Percentiles rank a stretch among this genome's conserved stretches.
Evolutionary conservation across 2,329 filamentous ascomycete species (phyloP).

Genomic region (Venturia asperata): DNA sequence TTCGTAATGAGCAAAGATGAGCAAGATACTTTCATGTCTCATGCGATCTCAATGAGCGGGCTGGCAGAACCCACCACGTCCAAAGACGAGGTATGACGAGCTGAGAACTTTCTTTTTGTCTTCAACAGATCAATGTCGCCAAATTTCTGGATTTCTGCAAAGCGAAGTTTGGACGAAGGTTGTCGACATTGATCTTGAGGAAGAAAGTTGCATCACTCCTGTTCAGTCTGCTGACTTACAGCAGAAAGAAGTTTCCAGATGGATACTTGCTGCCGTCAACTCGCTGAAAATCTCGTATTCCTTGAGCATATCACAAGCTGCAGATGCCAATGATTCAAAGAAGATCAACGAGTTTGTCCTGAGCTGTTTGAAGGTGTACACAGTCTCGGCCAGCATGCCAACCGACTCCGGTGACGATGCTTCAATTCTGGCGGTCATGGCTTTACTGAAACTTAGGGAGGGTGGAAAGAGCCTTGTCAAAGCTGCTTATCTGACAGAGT

Average conservation of each 20-base stretch:
- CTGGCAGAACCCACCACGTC: not conserved
- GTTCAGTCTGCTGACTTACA: not conserved
- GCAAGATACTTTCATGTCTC: not conserved
- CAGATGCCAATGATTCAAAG: not conserved
- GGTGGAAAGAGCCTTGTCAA: not conserved
- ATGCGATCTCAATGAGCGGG: not conserved
- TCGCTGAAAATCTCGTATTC: slow-evolving; percentile 17
- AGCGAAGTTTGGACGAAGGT: not conserved
- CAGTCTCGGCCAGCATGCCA: not conserved
- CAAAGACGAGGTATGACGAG: not conserved
- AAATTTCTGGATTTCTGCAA: not conserved
- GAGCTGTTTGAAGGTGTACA: slow-evolving; percentile 12
- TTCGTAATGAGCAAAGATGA: slow-evolving; percentile 6
- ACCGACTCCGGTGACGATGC: slow-evolving; percentile 14
- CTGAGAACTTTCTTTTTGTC: not conserved
- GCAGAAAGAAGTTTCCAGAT: not conserved
- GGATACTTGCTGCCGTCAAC: slow-evolving; percentile 5
- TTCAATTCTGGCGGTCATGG: slow-evolving; percentile 17
- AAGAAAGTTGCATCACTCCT: not conserved
- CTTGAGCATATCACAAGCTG: slow-evolving; percentile 2
- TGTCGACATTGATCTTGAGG: not conserved
- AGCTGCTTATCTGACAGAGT: slow-evolving; percentile 11
- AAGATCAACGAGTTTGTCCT: not conserved
- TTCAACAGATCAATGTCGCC: not conserved
- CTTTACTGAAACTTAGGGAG: slow-evolving; percentile 12